A percentile compares a stretch with the other conserved stretches of the same genome.
These are phyloP conservation scores for Celoporthe dispersa DNA, from an alignment of 2,329 filamentous ascomycete species.

Conservation along the genomic window DNA sequence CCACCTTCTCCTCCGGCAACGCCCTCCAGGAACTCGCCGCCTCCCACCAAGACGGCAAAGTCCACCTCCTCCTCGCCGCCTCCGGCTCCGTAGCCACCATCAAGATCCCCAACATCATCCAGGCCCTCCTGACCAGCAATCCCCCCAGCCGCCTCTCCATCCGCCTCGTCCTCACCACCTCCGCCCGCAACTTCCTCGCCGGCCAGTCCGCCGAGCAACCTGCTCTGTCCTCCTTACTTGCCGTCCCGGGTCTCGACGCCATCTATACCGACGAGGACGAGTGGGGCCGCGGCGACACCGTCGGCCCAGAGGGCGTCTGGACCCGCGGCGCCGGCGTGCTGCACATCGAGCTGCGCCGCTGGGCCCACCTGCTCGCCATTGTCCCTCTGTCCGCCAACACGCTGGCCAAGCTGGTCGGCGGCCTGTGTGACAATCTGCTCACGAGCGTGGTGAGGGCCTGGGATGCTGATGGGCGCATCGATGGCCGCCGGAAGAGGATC, in stretches of 20 bases:
- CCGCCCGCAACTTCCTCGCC: constrained; percentile 74
- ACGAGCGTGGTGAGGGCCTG: constrained; percentile 80
- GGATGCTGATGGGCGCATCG: constrained; percentile 73
- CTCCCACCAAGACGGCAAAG: constrained; percentile 23
- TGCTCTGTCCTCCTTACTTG: constrained; percentile 59
- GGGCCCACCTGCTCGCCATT: constrained; percentile 81
- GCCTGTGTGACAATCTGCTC: constrained; percentile 78
- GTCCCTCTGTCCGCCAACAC: constrained; percentile 84
- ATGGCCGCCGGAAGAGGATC: constrained; percentile 66
- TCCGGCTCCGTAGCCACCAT: constrained; percentile 78
- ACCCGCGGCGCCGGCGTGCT: constrained; percentile 77
- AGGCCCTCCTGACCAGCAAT: constrained; percentile 51
- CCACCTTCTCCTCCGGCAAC: neutral
- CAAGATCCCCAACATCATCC: constrained; percentile 73
- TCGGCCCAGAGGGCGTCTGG: constrained; percentile 65
- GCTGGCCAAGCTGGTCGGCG: constrained; percentile 80
- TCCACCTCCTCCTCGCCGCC: constrained; percentile 29
- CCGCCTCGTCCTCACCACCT: constrained; percentile 79
- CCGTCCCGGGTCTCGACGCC: constrained; percentile 74
- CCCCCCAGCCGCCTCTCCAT: constrained; percentile 67
- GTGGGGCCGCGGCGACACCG: constrained; percentile 54
- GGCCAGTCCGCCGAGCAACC: constrained; percentile 82
- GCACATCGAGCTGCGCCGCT: constrained; percentile 84
- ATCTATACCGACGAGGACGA: constrained; percentile 86
- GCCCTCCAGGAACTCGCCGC: constrained; percentile 20